Evolutionary conservation across 2,329 filamentous ascomycete genomes (phyloP).

Genomic region (Trichoderma sp.): DNA sequence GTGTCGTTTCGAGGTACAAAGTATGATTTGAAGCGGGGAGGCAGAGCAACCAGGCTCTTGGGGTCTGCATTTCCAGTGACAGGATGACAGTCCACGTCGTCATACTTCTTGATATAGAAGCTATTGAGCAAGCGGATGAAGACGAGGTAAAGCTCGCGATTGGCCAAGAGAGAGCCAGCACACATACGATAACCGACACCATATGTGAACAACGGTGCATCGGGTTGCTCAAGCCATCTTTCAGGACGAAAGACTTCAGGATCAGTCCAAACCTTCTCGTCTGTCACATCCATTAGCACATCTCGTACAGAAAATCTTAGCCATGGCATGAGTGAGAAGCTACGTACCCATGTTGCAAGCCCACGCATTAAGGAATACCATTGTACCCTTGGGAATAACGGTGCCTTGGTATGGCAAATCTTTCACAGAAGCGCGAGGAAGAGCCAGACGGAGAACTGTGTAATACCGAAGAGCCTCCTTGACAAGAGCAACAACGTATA

Average conservation of each 20-base stretch:
- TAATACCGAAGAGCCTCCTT: slow-evolving; percentile 62
- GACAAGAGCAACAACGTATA: slow-evolving; percentile 62
- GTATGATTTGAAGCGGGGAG: slow-evolving; percentile 54
- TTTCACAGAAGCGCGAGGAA: slow-evolving; percentile 60
- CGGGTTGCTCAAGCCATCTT: neutral
- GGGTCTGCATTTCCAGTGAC: slow-evolving; percentile 59
- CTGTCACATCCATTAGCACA: neutral
- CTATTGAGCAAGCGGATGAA: slow-evolving; percentile 62
- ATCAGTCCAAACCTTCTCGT: neutral
- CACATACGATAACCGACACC: slow-evolving; percentile 68
- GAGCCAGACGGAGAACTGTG: slow-evolving; percentile 60
- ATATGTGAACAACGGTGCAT: slow-evolving; percentile 61
- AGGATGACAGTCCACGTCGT: slow-evolving; percentile 57
- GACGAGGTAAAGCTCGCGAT: slow-evolving; percentile 60
- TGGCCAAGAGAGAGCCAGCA: slow-evolving; percentile 43
- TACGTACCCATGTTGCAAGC: slow-evolving; percentile 64
- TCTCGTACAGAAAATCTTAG: neutral
- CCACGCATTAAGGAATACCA: slow-evolving; percentile 66
- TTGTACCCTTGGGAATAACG: slow-evolving; percentile 59
- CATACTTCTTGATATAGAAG: slow-evolving; percentile 56
- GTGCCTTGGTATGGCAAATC: slow-evolving; percentile 58
- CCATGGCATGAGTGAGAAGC: slow-evolving; percentile 46
- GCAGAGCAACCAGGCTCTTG: slow-evolving; percentile 61
- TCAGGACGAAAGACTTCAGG: neutral
- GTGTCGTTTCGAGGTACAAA: slow-evolving; percentile 51